Conservation (phyloP, 352 stramenopile genomes). For the Bremia lactucae region DNA sequence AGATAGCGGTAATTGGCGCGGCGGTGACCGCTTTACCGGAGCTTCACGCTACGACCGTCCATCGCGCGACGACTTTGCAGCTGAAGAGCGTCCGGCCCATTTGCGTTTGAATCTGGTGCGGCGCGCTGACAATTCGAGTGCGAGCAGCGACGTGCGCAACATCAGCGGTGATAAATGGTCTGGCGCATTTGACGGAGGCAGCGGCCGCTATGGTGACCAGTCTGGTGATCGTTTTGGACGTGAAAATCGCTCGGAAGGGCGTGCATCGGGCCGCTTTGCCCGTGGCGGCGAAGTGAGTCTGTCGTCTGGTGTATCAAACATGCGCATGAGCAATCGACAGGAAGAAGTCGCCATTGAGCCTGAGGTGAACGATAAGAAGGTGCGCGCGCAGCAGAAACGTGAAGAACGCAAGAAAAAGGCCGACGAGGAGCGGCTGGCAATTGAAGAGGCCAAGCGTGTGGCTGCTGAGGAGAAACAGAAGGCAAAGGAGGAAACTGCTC, state of each 20-base stretch:
- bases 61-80: conserved; percentile 35
- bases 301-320: conserved; percentile 28
- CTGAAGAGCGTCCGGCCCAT: conserved; percentile 58
- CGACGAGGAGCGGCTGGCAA: conserved; percentile 54
- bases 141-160: conserved; percentile 18
- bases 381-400: conserved; percentile 40
- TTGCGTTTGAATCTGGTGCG: conserved; percentile 69
- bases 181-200: conserved; percentile 28
- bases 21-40: conserved; percentile 19
- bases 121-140: conserved; percentile 19
- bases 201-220: conserved; percentile 4
- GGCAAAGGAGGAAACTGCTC: conserved; percentile 31
- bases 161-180: conserved; percentile 48
- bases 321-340: conserved; percentile 30
- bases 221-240: conserved; percentile 21
- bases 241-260: conserved; percentile 22
- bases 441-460: conserved; percentile 52
- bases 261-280: conserved; percentile 24
- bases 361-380: conserved; percentile 41
- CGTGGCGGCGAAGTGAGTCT: conserved; percentile 25
- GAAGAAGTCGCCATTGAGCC: conserved; percentile 11
- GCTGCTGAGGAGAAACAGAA: conserved; percentile 50
- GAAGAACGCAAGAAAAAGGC: conserved; percentile 79
- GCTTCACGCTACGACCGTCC: conserved; percentile 63
- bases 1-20: conserved; percentile 25